A percentile compares a stretch with the other conserved stretches of the same genome.
Evolutionary conservation across 106 monocot species (phyloP).

Genomic region (Posidonia australis): DNA sequence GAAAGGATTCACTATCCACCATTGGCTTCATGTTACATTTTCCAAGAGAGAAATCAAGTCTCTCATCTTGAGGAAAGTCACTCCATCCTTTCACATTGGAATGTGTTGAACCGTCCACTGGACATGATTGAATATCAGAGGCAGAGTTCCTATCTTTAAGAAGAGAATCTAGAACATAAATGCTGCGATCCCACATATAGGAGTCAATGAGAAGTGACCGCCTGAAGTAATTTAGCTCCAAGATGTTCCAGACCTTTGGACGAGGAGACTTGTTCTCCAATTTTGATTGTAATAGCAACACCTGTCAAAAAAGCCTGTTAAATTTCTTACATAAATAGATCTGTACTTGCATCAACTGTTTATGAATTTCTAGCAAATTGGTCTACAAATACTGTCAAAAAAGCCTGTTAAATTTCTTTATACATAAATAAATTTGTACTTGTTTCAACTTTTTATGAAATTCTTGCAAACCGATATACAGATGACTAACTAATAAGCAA

Average conservation of each 20-base stretch:
- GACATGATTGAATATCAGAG: constrained; percentile 16
- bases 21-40: background rate
- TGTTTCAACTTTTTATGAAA: no score
- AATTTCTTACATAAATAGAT: background rate
- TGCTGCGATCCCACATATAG: constrained; percentile 56
- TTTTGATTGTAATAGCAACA: background rate
- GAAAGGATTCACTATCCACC: constrained; percentile 14
- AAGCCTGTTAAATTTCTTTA: background rate
- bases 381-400: no score
- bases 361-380: no score
- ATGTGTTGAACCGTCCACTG: constrained; percentile 11
- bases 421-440: no score
- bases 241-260: constrained; percentile 26
- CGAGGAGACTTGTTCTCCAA: constrained; percentile 27
- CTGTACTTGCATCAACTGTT: background rate
- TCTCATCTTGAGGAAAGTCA: constrained; percentile 9
- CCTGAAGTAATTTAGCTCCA: constrained; percentile 63
- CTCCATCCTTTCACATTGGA: constrained; percentile 9
- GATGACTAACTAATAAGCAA: no score
- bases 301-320: background rate
- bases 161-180: constrained; percentile 42
- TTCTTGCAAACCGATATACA: no score
- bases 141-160: constrained; percentile 30
- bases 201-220: constrained; percentile 57
- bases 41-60: constrained; percentile 3